These are phyloP conservation scores for Cystobasidium ongulense DNA, from an alignment of 768 basidiomycete species.

Conservation along the genomic window DNA sequence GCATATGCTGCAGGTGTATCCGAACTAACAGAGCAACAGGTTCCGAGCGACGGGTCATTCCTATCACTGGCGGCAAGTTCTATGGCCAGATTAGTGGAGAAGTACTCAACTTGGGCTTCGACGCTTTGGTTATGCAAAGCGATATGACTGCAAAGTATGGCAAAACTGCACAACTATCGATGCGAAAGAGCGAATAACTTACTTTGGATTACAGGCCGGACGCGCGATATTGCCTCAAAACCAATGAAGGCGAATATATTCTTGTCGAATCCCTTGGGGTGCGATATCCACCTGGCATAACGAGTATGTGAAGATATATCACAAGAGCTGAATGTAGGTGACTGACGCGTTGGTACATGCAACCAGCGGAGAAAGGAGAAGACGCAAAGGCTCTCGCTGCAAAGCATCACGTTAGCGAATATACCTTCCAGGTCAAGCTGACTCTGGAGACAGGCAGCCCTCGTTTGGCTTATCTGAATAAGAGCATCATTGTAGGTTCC, in stretches of 20 bases:
- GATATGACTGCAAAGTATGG: constrained; percentile 17
- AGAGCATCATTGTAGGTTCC: constrained; percentile 20
- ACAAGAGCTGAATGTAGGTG: background rate
- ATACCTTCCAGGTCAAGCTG: constrained; percentile 21
- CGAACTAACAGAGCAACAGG: background rate
- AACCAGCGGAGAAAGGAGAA: background rate
- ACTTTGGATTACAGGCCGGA: constrained; percentile 10
- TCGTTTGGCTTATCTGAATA: constrained; percentile 27
- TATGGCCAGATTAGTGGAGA: constrained; percentile 16
- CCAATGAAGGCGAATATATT: constrained; percentile 24
- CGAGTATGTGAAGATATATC: background rate
- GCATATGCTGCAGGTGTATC: background rate
- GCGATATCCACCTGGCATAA: constrained; percentile 19
- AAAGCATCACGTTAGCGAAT: constrained; percentile 13
- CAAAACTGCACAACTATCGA: background rate
- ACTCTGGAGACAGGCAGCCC: constrained; percentile 21
- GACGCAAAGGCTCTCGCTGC: background rate
- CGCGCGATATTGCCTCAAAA: constrained; percentile 16
- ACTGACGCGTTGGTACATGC: background rate
- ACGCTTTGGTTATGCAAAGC: constrained; percentile 14
- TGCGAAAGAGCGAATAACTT: background rate
- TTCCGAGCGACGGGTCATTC: constrained; percentile 14
- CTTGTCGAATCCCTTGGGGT: constrained; percentile 17
- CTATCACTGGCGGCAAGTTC: constrained; percentile 23
- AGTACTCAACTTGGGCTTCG: constrained; percentile 18